phyloP scores from a whole-genome alignment of 768 basidiomycete genomes.

The Tylopilus rubrobrunneus region DNA sequence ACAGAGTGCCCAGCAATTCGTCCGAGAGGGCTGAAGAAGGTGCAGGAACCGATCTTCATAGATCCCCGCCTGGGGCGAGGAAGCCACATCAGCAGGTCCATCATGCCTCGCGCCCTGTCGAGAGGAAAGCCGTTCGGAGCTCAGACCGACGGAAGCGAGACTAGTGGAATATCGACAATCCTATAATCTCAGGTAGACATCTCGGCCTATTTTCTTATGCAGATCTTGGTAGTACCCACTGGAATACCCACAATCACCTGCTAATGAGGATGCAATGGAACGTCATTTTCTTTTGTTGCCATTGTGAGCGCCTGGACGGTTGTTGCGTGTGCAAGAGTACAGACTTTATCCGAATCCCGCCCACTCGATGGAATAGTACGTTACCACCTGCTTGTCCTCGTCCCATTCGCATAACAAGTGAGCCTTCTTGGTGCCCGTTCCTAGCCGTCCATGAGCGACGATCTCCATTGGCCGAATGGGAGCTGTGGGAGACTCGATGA shows the following conservation, averaged over 20 bases:
- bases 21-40: constrained; percentile 65
- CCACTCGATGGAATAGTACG: constrained; percentile 86
- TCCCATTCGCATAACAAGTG: constrained; percentile 91
- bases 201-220: constrained; percentile 13
- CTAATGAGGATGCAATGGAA: constrained; percentile 10
- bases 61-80: constrained; percentile 7
- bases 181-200: constrained; percentile 9
- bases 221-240: constrained; percentile 1
- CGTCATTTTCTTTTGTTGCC: background rate
- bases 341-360: constrained; percentile 68
- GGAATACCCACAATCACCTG: constrained; percentile 14
- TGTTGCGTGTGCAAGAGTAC: background rate
- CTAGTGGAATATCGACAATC: constrained; percentile 23
- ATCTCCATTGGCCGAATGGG: constrained; percentile 85
- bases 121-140: constrained; percentile 23
- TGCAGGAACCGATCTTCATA: constrained; percentile 30
- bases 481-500: constrained; percentile 59
- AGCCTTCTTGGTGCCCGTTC: constrained; percentile 96
- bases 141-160: constrained; percentile 46
- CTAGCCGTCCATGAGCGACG: constrained; percentile 91
- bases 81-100: constrained; percentile 9
- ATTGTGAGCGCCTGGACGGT: background rate
- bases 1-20: constrained; percentile 41
- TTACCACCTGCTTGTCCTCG: constrained; percentile 57
- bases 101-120: constrained; percentile 7